Percentiles rank a stretch among this genome's conserved stretches.
Conservation (phyloP, 176 grass and related monocot species). For the Themeda triandra region DNA sequence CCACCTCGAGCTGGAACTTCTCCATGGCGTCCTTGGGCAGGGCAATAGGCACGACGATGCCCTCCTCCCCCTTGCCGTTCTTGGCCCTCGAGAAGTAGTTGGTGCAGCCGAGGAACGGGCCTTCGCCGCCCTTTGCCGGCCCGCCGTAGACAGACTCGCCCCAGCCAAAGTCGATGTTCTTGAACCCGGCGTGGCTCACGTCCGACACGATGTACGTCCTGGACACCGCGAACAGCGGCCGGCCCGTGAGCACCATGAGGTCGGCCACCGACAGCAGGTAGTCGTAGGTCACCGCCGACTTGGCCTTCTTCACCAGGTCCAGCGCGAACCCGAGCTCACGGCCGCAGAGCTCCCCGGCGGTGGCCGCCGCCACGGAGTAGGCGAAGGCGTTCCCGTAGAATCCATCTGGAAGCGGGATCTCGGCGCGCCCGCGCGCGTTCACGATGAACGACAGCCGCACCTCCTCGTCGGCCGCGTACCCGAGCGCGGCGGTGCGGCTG, state of each 20-base stretch:
- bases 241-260: constrained; percentile 40
- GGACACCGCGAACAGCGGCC: constrained; percentile 34
- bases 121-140: constrained; percentile 59
- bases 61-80: constrained; percentile 55
- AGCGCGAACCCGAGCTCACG: constrained; percentile 47
- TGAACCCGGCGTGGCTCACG: constrained; percentile 54
- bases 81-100: constrained; percentile 57
- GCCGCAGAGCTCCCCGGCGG: constrained; percentile 35
- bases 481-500: constrained; percentile 52
- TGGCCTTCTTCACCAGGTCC: constrained; percentile 62
- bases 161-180: constrained; percentile 74
- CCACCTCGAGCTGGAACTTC: constrained; percentile 56
- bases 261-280: constrained; percentile 73
- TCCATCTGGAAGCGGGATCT: constrained; percentile 41
- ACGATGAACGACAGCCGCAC: constrained; percentile 59
- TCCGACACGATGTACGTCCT: constrained; percentile 76
- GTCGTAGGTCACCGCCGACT: constrained; percentile 49
- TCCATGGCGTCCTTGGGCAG: constrained; percentile 64
- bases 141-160: constrained; percentile 49
- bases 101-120: constrained; percentile 29
- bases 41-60: constrained; percentile 56
- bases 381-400: constrained; percentile 85
- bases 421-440: constrained; percentile 49
- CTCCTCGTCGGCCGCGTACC: constrained; percentile 42
- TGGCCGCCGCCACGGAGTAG: constrained; percentile 48